Evolutionary conservation across 805 yeast genomes (phyloP).

Genomic region (Brettanomyces bruxellensis): DNA sequence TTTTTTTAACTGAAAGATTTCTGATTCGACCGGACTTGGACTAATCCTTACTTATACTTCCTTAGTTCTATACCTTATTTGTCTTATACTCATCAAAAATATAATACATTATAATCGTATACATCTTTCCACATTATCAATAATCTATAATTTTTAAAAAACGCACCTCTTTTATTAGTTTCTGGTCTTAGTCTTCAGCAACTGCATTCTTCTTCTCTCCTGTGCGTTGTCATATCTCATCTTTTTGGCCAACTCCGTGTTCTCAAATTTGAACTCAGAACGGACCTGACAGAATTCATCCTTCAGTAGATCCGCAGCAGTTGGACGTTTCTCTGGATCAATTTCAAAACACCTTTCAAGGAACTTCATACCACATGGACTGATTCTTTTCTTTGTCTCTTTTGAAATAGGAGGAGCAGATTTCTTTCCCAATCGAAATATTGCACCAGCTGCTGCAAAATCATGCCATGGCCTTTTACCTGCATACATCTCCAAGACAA

Average conservation of each 20-base stretch:
- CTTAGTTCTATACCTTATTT: no score
- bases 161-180: neutral
- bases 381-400: constrained; percentile 62
- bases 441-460: constrained; percentile 89
- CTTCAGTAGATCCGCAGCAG: constrained; percentile 56
- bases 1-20: neutral
- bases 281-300: constrained; percentile 33
- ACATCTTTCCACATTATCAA: neutral
- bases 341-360: constrained; percentile 65
- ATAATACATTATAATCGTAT: neutral
- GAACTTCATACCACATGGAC: constrained; percentile 59
- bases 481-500: constrained; percentile 94
- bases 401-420: constrained; percentile 94
- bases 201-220: constrained; percentile 12
- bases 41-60: no score
- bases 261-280: constrained; percentile 19
- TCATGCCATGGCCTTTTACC: constrained; percentile 98
- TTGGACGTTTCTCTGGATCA: constrained; percentile 82
- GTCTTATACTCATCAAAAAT: no score
- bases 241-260: constrained; percentile 23
- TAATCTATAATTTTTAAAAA: constrained; percentile 2
- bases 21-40: neutral
- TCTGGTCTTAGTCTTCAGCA: constrained; percentile 3
- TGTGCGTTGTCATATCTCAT: constrained; percentile 19
- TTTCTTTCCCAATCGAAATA: constrained; percentile 70